These are phyloP conservation scores for Cinnamomum chago DNA, from an alignment of 164 flowering plant species.

Conservation along the genomic window DNA sequence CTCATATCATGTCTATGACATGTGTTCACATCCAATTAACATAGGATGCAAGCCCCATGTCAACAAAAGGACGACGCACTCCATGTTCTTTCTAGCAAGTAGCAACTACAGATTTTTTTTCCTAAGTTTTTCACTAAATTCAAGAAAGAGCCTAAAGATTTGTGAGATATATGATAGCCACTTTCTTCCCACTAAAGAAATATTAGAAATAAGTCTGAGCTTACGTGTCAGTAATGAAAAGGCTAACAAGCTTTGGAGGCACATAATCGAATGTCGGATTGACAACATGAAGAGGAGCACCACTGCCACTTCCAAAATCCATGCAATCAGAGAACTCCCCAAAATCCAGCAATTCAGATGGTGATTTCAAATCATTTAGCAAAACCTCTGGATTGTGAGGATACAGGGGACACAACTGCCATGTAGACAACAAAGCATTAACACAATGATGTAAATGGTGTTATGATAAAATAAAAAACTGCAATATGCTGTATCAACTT, in stretches of 20 bases:
- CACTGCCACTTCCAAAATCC: slow-evolving; percentile 76
- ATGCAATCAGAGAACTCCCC: slow-evolving; percentile 97
- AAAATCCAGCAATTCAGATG: slow-evolving; percentile 93
- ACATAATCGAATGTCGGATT: slow-evolving; percentile 98
- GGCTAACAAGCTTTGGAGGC: slow-evolving; percentile 95
- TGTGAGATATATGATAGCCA: not conserved
- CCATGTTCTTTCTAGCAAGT: not conserved
- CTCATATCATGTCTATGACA: not conserved
- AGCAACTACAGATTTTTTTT: slow-evolving; percentile 1
- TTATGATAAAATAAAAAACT: not conserved
- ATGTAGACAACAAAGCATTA: slow-evolving; percentile 12
- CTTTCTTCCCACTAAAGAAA: not conserved
- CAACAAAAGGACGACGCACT: not conserved
- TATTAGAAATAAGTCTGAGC: slow-evolving; percentile 17
- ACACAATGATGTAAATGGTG: not conserved
- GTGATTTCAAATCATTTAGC: slow-evolving; percentile 90
- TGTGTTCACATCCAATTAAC: not conserved
- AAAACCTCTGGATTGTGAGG: slow-evolving; percentile 98
- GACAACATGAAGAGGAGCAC: slow-evolving; percentile 86
- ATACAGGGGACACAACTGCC: slow-evolving; percentile 92
- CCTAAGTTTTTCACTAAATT: not conserved
- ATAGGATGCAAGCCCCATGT: not conserved
- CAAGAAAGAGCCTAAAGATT: not conserved
- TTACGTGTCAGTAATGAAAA: slow-evolving; percentile 98
- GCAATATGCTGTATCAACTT: no score